Base-by-base conservation (phyloP, 176 grass and related monocot species). In the Phoenix dactylifera region DNA sequence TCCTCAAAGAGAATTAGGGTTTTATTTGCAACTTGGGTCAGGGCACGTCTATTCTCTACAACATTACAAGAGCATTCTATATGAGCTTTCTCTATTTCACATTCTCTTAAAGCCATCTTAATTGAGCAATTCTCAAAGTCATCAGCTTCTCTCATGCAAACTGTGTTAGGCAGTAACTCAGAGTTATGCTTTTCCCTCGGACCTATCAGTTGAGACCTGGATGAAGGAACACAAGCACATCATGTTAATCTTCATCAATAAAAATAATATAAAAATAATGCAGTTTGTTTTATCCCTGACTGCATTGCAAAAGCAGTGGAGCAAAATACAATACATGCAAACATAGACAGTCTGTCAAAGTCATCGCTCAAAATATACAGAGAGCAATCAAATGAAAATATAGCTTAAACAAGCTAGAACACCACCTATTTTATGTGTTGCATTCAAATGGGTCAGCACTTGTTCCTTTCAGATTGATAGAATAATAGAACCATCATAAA, bases 1-100 rank as follows among this genome's bases (percentile, higher is more conserved):
- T 97, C 87, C 78, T 97, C 87, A 80, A 97, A 91, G 52, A 97
- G 76, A 49, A 97, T 79, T 48, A 97, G 59, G 29, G 81, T 88
- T 77, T 91, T 85, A 76, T 91, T 97, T 55, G 77, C 32, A 35
- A 80, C 59, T 83, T 85, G 75, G 60, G 73, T 89, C 72, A 54
- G 55, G 22, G 49, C 44, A 62, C 60, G 70, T 77, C 71, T 72
- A 50, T 63, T 71, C 18, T 60, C 52, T 57, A 64, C 75, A 24
- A 54, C 48, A 62, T 39, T 57, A 58, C 28, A 66, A 39, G 62
- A 62, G 69, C 20, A 62, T 75, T 53, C 55, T 67, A 58, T 49
- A 71, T 49, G 58, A 66, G 28, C 19, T 30, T 66, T 83, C n/a
- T 74, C 64, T 71, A 50, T 57, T 55, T 67, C 15, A 44, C 26